Percentiles rank a stretch among this genome's conserved stretches.
Evolutionary conservation across 345 rosid genomes (phyloP).

Genomic region (Eucalyptus leucophloia): DNA sequence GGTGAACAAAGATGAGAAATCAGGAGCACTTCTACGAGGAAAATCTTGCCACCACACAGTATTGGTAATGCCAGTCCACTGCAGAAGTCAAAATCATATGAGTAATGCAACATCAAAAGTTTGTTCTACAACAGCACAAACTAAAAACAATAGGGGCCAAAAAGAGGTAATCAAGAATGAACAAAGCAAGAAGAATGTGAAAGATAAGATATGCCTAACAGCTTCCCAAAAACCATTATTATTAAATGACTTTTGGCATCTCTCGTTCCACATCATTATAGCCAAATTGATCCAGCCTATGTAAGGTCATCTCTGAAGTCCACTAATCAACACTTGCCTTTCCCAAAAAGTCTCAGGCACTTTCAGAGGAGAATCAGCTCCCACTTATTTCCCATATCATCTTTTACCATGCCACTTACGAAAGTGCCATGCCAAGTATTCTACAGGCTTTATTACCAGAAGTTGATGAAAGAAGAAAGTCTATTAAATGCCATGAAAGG

Average conservation of each 20-base stretch:
- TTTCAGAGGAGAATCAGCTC: background rate
- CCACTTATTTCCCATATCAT: background rate
- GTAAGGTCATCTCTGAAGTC: background rate
- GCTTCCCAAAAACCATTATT: background rate
- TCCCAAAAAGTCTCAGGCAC: background rate
- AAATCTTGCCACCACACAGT: conserved; percentile 99
- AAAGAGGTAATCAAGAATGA: background rate
- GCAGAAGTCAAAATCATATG: conserved; percentile 4
- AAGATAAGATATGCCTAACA: background rate
- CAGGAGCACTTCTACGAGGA: conserved; percentile 50
- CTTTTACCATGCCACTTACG: background rate
- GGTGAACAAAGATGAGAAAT: conserved; percentile 57
- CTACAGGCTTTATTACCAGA: background rate
- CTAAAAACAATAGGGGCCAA: background rate
- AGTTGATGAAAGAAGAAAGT: background rate
- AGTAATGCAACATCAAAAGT: background rate
- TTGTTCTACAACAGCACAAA: background rate
- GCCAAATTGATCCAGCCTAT: background rate
- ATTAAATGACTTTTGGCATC: background rate
- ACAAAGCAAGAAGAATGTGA: background rate
- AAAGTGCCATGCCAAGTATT: background rate
- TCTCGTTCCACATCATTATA: background rate
- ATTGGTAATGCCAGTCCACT: conserved; percentile 92
- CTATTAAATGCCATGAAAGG: background rate
- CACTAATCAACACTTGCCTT: background rate